phyloP scores from a whole-genome alignment of 441 rosid genomes.

The Eutrema salsugineum region DNA sequence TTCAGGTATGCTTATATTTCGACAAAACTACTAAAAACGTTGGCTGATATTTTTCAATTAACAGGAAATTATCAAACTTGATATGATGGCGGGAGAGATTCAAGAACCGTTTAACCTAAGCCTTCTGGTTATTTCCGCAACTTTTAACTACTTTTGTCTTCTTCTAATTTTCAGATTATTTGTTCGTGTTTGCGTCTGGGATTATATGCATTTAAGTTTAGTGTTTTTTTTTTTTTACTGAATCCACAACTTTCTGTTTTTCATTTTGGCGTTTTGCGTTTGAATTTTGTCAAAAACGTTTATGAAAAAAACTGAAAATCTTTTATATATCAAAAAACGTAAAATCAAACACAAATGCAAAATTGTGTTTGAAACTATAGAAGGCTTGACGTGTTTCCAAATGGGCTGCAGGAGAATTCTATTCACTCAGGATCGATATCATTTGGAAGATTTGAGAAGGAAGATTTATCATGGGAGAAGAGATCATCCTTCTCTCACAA shows the following conservation, averaged over 20 bases:
- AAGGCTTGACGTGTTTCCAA: not conserved
- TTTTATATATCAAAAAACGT: no score
- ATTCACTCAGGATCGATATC: constrained; percentile 79
- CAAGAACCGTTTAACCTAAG: constrained; percentile 53
- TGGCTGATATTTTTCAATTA: not conserved
- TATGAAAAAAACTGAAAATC: no score
- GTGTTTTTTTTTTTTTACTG: not conserved
- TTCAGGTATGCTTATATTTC: not conserved
- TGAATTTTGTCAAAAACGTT: not conserved
- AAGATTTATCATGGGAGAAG: constrained; percentile 70
- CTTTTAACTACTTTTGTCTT: not conserved
- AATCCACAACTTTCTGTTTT: not conserved
- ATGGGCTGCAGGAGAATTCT: constrained; percentile 50
- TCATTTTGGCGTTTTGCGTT: not conserved
- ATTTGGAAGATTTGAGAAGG: constrained; percentile 82
- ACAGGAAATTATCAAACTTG: not conserved
- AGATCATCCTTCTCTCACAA: constrained; percentile 81
- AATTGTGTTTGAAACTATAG: not conserved
- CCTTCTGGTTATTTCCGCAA: constrained; percentile 47
- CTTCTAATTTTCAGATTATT: not conserved
- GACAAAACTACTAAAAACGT: not conserved
- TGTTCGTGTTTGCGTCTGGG: not conserved
- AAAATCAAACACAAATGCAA: not conserved
- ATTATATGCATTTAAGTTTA: not conserved
- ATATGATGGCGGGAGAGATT: constrained; percentile 60